Evolutionary conservation across 768 basidiomycete genomes (phyloP).

Genomic region (Collybia sp.): DNA sequence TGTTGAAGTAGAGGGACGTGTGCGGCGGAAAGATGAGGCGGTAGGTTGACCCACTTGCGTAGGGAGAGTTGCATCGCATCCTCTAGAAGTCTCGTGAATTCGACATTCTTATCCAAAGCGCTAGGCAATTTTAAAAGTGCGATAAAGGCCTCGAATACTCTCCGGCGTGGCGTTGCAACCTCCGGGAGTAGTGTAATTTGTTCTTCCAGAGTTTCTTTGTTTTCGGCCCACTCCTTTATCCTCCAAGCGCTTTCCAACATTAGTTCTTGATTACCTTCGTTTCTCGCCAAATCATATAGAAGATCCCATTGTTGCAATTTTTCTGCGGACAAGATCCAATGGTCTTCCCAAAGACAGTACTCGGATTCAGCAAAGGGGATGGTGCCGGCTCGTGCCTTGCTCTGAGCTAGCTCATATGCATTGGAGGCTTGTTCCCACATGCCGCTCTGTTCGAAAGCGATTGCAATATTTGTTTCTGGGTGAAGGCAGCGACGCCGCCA

Average conservation of each 20-base stretch:
- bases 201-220: conserved; percentile 72
- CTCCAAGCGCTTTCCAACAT: conserved; percentile 96
- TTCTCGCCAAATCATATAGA: conserved; percentile 84
- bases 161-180: conserved; percentile 88
- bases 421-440: conserved; percentile 93
- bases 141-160: conserved; percentile 96
- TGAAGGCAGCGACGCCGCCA: conserved; percentile 92
- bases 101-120: conserved; percentile 76
- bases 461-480: conserved; percentile 80
- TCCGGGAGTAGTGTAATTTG: conserved; percentile 79
- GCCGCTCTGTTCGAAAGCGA: conserved; percentile 93
- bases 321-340: conserved; percentile 94
- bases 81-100: conserved; percentile 86
- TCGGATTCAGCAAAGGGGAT: conserved; percentile 93
- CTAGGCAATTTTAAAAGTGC: conserved; percentile 83
- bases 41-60: conserved; percentile 92
- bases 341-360: conserved; percentile 98
- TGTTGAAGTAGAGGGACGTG: conserved; percentile 94
- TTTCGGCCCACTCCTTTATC: conserved; percentile 85
- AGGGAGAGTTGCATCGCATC: conserved; percentile 96
- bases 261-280: conserved; percentile 88
- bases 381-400: conserved; percentile 70
- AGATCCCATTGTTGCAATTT: conserved; percentile 99
- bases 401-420: conserved; percentile 88
- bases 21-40: conserved; percentile 80